Base-by-base conservation (phyloP, 441 rosid species). In the Capsella rubella region DNA sequence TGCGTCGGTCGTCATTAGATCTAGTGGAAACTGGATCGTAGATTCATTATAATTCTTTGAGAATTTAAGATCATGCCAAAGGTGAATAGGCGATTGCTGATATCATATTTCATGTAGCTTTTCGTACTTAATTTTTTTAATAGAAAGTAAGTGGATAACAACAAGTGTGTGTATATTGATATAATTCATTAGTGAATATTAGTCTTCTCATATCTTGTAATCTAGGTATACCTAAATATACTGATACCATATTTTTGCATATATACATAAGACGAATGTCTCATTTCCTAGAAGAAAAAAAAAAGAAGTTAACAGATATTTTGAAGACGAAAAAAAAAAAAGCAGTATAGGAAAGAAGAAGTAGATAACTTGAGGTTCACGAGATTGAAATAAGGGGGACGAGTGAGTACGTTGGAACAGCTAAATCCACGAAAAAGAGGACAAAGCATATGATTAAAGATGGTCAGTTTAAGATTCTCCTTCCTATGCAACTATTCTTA, bases 301-400 rank as follows among this genome's bases (percentile, higher is more conserved):
- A 11, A 1, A n/a, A 49, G 0, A 46, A 46, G 6, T 29, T 21
- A 1, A 21, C 25, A 21, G 25, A 21, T 21, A 21, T 21, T 21
- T 21, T 21, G 25, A 21, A 21, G 25, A 21, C 25, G 18, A 16
- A 16, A 49, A 18, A 34, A 12, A 8, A 4, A 62, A 42, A 61
- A 59, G 73, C 25, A 67, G 14, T 25, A 55, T 59, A 27, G 32
- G 32, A 21, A 21, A 21, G 25, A 52, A 27, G 69, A 61, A 6
- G 52, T 37, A 6, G 52, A 29, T 59, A 75, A 61, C 79, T 75
- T 68, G 69, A 68, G 64, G 64, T 52, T 75, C 74, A 75, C 51
- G 74, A 69, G 74, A 75, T 35, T 58, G 14, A 68, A 27, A 67
- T 40, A 39, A 11, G 46, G 61, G 11, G 46, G 61, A 37, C 28